Evolutionary conservation across 352 stramenopile species (phyloP), one percentile per base, ranked within the genome.

Genomic region (Phytophthora sp.): DNA sequence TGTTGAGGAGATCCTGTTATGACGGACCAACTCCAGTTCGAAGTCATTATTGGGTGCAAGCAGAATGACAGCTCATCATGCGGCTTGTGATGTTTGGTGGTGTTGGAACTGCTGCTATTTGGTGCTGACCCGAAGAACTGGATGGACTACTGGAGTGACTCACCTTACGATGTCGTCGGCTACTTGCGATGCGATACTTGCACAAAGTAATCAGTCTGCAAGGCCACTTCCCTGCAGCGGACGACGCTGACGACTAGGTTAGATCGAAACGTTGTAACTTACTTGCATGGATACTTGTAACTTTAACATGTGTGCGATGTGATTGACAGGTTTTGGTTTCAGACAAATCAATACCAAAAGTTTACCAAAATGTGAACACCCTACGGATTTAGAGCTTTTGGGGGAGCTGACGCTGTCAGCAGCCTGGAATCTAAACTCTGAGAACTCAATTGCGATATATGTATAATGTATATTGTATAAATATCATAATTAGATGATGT

Each of bases 71-170:
- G 33, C 35, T 33, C 42, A 2, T 56, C 44, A 4, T 56, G 31
- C 20, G 56, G 44, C 1, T 7, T 63, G n/a, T 63, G 56, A 23
- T 50, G 44, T 16, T 41, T 63, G 12, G 56, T 63, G 33, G 23
- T 50, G n/a, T 29, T 65, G 7, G 57, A 39, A 27, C 7, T 65
- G 30, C 45, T 65, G 4, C 45, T 65, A 4, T 65, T 57, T 44
- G 57, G 57, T 9, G 57, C 57, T 35, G 39, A 27, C 4, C 18
- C 36, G 4, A 26, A 50, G 21, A 57, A 20, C n/a, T 65, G 57
- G 57, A 42, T 4, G 13, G 33, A 63, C 18, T 56, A 31, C 12
- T 56, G 56, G 56, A 33, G 18, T 7, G 56, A 63, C 30, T 31
- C 30, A 1, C 56, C 57, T 1, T 64, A 64, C n/a, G 18, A 47